Conservation (phyloP, 1,139 yeast species). For the Zygoascus hellenicus region DNA sequence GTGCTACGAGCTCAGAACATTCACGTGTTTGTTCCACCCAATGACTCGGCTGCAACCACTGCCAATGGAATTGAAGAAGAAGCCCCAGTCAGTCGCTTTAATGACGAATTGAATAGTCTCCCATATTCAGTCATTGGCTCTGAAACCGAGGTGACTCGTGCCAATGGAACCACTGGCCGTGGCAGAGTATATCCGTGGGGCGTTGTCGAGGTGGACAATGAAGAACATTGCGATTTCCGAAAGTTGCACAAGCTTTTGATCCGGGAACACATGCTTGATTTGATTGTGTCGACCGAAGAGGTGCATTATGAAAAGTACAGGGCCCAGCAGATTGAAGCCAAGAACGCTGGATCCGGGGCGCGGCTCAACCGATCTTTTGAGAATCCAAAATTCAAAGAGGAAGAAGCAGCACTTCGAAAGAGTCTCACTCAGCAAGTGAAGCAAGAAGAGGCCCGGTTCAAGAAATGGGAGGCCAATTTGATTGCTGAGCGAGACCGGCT, state of each 20-base stretch:
- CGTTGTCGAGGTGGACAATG: constrained; percentile 93
- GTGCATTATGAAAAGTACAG: constrained; percentile 87
- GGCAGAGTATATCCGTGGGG: constrained; percentile 99
- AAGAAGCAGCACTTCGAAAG: constrained; percentile 89
- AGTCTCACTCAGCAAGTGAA: constrained; percentile 98
- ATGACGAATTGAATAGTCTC: constrained; percentile 81
- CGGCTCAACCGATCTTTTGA: constrained; percentile 42
- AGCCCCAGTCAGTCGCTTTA: constrained; percentile 13
- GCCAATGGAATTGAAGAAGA: constrained; percentile 49
- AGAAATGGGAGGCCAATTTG: constrained; percentile 97
- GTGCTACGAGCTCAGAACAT: constrained; percentile 91
- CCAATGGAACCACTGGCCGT: constrained; percentile 68
- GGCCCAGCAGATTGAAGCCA: constrained; percentile 66
- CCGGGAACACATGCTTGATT: constrained; percentile 91
- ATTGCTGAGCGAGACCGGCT: constrained; percentile 91
- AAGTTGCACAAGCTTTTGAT: constrained; percentile 80
- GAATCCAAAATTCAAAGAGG: constrained; percentile 93
- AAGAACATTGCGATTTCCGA: constrained; percentile 90
- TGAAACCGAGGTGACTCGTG: constrained; percentile 74
- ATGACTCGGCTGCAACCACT: constrained; percentile 27
- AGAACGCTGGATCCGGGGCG: constrained; percentile 36
- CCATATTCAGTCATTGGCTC: constrained; percentile 94
- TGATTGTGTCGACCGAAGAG: constrained; percentile 84
- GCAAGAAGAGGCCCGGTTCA: constrained; percentile 92
- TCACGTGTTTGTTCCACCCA: constrained; percentile 81